Base-by-base conservation (phyloP, 2,329 filamentous ascomycete species). In the Cadophora gregata region DNA sequence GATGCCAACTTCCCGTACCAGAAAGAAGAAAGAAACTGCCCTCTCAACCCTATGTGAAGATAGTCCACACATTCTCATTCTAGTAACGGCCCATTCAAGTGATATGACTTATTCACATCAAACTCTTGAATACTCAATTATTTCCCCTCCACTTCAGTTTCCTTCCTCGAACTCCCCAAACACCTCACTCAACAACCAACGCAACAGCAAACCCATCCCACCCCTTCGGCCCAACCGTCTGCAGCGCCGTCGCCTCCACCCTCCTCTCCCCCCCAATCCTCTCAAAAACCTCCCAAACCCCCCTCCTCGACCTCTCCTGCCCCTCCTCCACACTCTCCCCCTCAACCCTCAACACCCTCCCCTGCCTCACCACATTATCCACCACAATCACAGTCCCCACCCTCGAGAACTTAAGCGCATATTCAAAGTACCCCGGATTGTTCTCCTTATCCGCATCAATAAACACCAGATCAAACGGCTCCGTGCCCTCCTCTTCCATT, bases 381-480 rank as follows among this genome's bases (percentile, higher is more conserved):
- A 82, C 83, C n/a, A 86, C 77, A 69, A 87, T 81, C 65, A 86
- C 75, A 0, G 83, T 85, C 3, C 82, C 83, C 16, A 79, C 75
- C 0, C 81, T 79, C 38, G 86, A 78, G 36, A 86, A 79, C 10
- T 83, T 79, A 16, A 71, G 36, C 2, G 73, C 27, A 14, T 68
- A 69, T 2, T 77, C 72, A 50, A 85, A 77, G 72, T 86, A 86
- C 3, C 69, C 71, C 0, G 80, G 78, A 74, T 86, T 85, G 14
- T 81, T 82, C 0, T 79, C 76, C 75, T 86, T 86, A 67, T 86
- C 79, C 24, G 83, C 84, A 69, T 86, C 84, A 67, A 86, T 79
- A 73, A 86, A 86, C 71, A 85, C 78, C 60, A 85, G 73, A 75
- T 86, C 84, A 71, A 84, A 86, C 8, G 83, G 81, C 69, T 80